Percentiles rank a stretch among this genome's conserved stretches.
phyloP scores from a whole-genome alignment of 2,329 filamentous ascomycete genomes.

The Rutstroemia sydowiana region DNA sequence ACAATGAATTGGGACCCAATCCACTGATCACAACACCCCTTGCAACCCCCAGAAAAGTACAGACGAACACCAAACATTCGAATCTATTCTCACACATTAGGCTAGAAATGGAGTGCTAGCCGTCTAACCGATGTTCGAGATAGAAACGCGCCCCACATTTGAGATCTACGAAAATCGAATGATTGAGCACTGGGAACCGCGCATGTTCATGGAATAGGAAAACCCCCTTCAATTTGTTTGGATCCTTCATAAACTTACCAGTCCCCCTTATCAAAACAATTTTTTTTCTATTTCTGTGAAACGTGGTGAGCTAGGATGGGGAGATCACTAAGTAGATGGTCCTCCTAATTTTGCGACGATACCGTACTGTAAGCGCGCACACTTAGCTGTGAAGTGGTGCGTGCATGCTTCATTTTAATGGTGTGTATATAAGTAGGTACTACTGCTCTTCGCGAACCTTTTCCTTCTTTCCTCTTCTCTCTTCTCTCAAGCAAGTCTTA shows the following conservation, averaged over 20 bases:
- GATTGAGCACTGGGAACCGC: too few relatives aligned
- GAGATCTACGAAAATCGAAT: too few relatives aligned
- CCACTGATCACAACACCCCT: too few relatives aligned
- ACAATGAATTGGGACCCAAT: too few relatives aligned
- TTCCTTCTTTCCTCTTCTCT: neutral
- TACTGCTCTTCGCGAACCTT: neutral
- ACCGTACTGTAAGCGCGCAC: neutral
- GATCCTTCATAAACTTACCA: neutral
- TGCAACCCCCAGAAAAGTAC: too few relatives aligned
- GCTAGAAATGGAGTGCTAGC: too few relatives aligned
- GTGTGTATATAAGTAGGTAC: constrained; percentile 7
- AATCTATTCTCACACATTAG: too few relatives aligned
- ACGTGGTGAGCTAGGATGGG: neutral
- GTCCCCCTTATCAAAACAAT: neutral
- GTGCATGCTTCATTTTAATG: neutral
- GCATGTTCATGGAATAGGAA: too few relatives aligned
- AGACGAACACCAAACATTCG: too few relatives aligned
- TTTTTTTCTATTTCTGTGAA: neutral
- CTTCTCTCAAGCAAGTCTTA: constrained; percentile 4
- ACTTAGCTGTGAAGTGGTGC: neutral
- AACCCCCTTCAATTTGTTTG: neutral
- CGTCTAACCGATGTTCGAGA: too few relatives aligned
- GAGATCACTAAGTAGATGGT: neutral
- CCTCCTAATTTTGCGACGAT: neutral
- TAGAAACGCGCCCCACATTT: too few relatives aligned